phyloP scores from a whole-genome alignment of 352 stramenopile species.

The Globisporangium takayamanum region DNA sequence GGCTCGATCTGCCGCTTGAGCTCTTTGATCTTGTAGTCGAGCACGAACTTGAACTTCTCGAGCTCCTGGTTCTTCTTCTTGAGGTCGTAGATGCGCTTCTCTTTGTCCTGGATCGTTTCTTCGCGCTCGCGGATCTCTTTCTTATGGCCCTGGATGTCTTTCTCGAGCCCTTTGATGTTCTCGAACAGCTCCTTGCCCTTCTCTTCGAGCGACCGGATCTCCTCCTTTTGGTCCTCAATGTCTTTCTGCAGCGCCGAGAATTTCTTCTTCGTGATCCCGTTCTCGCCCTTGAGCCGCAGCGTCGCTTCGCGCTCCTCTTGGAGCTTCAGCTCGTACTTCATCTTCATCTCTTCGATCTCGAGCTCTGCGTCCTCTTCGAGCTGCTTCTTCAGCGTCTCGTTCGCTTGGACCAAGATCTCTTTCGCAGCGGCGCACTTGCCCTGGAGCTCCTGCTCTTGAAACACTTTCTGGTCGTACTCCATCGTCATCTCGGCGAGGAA shows the following conservation, averaged over 20 bases:
- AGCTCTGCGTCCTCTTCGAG: constrained; percentile 93
- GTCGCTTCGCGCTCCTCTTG: constrained; percentile 87
- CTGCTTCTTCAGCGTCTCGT: constrained; percentile 87
- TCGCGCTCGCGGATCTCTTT: constrained; percentile 91
- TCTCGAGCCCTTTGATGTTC: constrained; percentile 89
- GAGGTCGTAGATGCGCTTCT: constrained; percentile 95
- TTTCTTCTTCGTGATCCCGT: constrained; percentile 97
- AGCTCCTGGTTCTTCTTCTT: constrained; percentile 98
- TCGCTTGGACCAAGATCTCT: constrained; percentile 74
- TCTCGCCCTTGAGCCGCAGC: constrained; percentile 92
- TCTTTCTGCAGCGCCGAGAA: constrained; percentile 91
- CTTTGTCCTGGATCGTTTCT: constrained; percentile 94
- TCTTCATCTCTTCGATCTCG: constrained; percentile 91
- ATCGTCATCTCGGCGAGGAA: constrained; percentile 90
- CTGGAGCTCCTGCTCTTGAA: constrained; percentile 77
- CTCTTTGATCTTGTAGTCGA: constrained; percentile 97
- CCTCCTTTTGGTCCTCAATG: constrained; percentile 93
- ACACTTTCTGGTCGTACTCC: constrained; percentile 89
- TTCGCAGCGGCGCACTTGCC: constrained; percentile 51
- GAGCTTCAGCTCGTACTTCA: constrained; percentile 89
- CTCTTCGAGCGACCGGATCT: constrained; percentile 88
- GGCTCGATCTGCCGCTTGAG: constrained; percentile 95
- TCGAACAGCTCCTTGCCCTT: constrained; percentile 91
- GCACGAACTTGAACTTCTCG: constrained; percentile 96
- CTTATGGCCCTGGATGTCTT: constrained; percentile 91